phyloP scores from a whole-genome alignment of 345 rosid species.

The Aquilaria yunnanensis region DNA sequence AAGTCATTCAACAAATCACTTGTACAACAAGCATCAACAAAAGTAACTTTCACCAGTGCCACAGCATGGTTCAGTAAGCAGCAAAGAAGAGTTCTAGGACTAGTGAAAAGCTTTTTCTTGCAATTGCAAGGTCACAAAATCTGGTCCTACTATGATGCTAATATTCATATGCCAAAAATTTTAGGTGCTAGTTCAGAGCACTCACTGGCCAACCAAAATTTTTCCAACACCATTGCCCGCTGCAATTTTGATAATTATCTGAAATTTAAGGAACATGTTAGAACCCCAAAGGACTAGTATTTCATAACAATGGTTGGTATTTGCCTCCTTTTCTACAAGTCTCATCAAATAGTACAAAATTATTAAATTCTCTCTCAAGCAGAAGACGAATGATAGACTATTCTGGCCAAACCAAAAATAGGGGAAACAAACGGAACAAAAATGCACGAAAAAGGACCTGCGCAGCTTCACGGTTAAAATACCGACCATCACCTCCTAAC shows the following conservation, averaged over 20 bases:
- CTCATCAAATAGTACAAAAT: too few relatives aligned
- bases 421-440: too few relatives aligned
- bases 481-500: conserved; percentile 94
- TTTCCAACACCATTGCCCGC: conserved; percentile 89
- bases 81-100: too few relatives aligned
- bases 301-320: background rate
- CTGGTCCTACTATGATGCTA: too few relatives aligned
- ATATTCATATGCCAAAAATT: background rate
- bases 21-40: too few relatives aligned
- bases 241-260: conserved; percentile 91
- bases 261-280: conserved; percentile 20
- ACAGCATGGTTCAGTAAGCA: too few relatives aligned
- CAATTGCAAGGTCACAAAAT: too few relatives aligned
- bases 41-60: too few relatives aligned
- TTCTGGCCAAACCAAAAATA: too few relatives aligned
- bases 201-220: conserved; percentile 84
- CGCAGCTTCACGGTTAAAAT: conserved; percentile 76
- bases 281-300: conserved; percentile 1
- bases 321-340: background rate
- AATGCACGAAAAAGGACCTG: conserved; percentile 42
- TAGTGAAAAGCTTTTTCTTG: too few relatives aligned
- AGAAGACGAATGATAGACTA: background rate
- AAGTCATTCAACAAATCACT: background rate
- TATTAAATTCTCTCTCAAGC: background rate
- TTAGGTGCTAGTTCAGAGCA: conserved; percentile 5